These are phyloP conservation scores for Aegilops tauschii DNA, from an alignment of 176 grass and related monocot species.

Conservation along the genomic window DNA sequence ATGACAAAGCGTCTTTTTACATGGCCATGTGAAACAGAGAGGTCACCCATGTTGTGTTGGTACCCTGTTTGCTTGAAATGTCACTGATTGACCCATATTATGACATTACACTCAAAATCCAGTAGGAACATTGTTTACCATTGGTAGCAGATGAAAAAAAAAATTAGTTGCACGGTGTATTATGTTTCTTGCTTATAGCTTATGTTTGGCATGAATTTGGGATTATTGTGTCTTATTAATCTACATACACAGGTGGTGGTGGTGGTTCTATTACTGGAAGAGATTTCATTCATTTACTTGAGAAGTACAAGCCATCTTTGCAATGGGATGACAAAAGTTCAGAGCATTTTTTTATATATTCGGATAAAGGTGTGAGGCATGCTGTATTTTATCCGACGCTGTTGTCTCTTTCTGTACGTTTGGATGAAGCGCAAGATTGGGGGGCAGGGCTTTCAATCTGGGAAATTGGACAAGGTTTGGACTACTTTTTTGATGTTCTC, in stretches of 20 bases:
- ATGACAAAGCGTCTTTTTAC: constrained; percentile 12
- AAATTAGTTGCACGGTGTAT: not conserved
- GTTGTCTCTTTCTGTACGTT: constrained; percentile 66
- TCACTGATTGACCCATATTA: constrained; percentile 5
- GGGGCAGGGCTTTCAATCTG: constrained; percentile 78
- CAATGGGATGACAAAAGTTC: constrained; percentile 76
- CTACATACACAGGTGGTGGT: constrained; percentile 47
- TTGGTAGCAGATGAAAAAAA: not conserved
- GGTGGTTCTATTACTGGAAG: constrained; percentile 68
- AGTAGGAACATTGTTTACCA: constrained; percentile 8
- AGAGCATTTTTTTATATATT: constrained; percentile 83
- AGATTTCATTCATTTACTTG: constrained; percentile 65
- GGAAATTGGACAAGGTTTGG: constrained; percentile 93
- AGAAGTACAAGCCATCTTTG: constrained; percentile 76
- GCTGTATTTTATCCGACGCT: constrained; percentile 84
- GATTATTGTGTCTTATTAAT: constrained; percentile 14
- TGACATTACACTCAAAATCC: constrained; percentile 1
- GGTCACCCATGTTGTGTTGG: constrained; percentile 6
- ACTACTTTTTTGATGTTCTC: constrained; percentile 90
- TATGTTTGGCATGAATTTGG: constrained; percentile 1
- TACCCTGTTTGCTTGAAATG: constrained; percentile 5
- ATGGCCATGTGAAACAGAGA: not conserved
- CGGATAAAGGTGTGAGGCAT: constrained; percentile 58
- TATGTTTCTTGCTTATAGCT: not conserved
- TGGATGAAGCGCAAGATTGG: constrained; percentile 72